Base-by-base conservation (phyloP, 2,329 filamentous ascomycete genomes). In the Lasiodiplodia citricola region DNA sequence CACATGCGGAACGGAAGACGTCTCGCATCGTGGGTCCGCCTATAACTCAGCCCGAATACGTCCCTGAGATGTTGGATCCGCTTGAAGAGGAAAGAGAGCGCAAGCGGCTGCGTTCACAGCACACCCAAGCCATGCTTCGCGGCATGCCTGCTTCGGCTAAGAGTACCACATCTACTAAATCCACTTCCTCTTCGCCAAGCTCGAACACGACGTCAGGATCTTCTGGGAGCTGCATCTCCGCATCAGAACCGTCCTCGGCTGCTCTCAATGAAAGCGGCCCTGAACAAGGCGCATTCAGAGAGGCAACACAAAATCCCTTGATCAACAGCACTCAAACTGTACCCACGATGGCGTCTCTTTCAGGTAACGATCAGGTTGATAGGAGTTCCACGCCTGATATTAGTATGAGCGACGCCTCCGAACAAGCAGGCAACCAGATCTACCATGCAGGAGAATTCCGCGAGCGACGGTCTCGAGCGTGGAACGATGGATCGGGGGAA, bases 1-100 rank as follows among this genome's bases (percentile, higher is more conserved):
- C 85, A 72, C 84, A 86, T 68, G 90, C 87, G 14, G 87, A 90
- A 70, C 79, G 80, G 68, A 80, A 86, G 78, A 80, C 76, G 23
- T 75, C 70, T 28, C 78, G 78, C 51, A 71, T 74, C 25, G 10
- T 38, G 14, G 13, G 23, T 2, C 47, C n/a, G 8, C 66, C 66
- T 14, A 35, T 68, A 31, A 55, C 66, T 25, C 47, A 57, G 16
- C 65, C 65, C 6, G 10, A 14, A 21, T 63, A 38, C 44, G 18
- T 31, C 14, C 23, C 66, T 11, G 56, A 68, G 18, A n/a, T 21
- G 21, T 70, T 74, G 4, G 72, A 77, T 21, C 66, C 73, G 11
- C 72, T 70, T 18, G 73, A 76, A 11, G 79, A 81, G 35, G 76
- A 80, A 37, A 67, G 70, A 47, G 71, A 72, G 16, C 74, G 76